phyloP scores from a whole-genome alignment of 2,329 filamentous ascomycete genomes.

The Cladosporium oxysporum region DNA sequence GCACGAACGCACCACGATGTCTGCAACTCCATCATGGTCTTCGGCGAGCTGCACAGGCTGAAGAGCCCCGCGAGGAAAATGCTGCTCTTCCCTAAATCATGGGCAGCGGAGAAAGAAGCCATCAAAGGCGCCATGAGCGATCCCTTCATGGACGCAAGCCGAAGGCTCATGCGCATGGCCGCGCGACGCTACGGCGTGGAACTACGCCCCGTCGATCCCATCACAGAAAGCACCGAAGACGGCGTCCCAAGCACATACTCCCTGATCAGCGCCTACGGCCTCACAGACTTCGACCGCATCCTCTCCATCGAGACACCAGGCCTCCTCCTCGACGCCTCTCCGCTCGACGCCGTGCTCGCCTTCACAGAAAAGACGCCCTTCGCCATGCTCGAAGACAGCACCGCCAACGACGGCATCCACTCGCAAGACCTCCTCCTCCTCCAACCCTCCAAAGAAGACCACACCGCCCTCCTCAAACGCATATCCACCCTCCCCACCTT shows the following conservation, averaged over 20 bases:
- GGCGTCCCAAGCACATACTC: slow-evolving; percentile 40
- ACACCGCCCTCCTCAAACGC: slow-evolving; percentile 25
- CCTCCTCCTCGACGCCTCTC: slow-evolving; percentile 48
- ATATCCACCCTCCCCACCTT: slow-evolving; percentile 24
- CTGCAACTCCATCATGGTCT: slow-evolving; percentile 53
- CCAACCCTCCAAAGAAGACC: slow-evolving; percentile 26
- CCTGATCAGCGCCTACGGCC: slow-evolving; percentile 47
- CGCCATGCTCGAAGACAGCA: slow-evolving; percentile 34
- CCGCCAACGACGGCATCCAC: slow-evolving; percentile 32
- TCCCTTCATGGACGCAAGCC: slow-evolving; percentile 47
- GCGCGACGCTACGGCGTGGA: slow-evolving; percentile 49
- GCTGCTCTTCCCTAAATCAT: slow-evolving; percentile 47
- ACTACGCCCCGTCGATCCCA: slow-evolving; percentile 46
- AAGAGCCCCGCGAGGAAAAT: slow-evolving; percentile 49
- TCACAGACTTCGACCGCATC: slow-evolving; percentile 49
- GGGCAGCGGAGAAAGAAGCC: slow-evolving; percentile 38
- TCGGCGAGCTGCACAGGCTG: slow-evolving; percentile 48
- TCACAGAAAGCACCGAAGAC: slow-evolving; percentile 40
- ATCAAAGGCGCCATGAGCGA: slow-evolving; percentile 41
- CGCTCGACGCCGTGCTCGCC: slow-evolving; percentile 44
- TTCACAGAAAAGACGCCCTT: slow-evolving; percentile 35
- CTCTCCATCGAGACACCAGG: slow-evolving; percentile 49
- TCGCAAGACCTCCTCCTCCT: slow-evolving; percentile 39
- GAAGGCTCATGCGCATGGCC: slow-evolving; percentile 47
- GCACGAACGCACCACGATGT: slow-evolving; percentile 48